These are phyloP conservation scores for Saccharum officinarum DNA, from an alignment of 176 grass and related monocot genomes.

Conservation along the genomic window DNA sequence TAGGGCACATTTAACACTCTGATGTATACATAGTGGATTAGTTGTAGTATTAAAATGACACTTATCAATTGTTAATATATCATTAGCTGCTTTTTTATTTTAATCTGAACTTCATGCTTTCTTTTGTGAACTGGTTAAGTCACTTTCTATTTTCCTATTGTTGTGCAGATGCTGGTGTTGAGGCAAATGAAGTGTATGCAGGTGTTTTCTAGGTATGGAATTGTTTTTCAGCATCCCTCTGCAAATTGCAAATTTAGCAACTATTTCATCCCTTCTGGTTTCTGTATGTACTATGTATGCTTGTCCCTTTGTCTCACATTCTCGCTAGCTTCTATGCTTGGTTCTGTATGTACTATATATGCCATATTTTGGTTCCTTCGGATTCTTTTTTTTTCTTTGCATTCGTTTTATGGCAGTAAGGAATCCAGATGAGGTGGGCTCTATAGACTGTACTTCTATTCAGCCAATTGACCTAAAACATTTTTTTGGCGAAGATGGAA, in stretches of 20 bases:
- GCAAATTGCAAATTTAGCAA: not conserved
- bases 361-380: conserved; percentile 11
- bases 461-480: conserved; percentile 80
- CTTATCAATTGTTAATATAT: too few relatives aligned
- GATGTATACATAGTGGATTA: too few relatives aligned
- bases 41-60: too few relatives aligned
- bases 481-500: conserved; percentile 93
- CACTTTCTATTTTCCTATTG: conserved; percentile 21
- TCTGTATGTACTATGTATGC: not conserved
- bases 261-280: not conserved
- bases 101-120: too few relatives aligned
- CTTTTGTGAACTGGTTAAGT: not conserved
- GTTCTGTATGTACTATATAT: too few relatives aligned
- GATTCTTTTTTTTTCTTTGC: not conserved
- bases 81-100: too few relatives aligned
- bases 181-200: conserved; percentile 81
- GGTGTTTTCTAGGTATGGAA: conserved; percentile 70
- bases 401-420: conserved; percentile 53
- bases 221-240: not conserved
- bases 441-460: conserved; percentile 42
- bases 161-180: conserved; percentile 69
- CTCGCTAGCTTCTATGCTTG: not conserved
- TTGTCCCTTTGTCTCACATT: not conserved
- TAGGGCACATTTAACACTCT: too few relatives aligned
- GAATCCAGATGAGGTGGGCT: conserved; percentile 55